These are phyloP conservation scores for Camellia lanceoleosa DNA, from an alignment of 148 eudicot genomes.

Conservation along the genomic window DNA sequence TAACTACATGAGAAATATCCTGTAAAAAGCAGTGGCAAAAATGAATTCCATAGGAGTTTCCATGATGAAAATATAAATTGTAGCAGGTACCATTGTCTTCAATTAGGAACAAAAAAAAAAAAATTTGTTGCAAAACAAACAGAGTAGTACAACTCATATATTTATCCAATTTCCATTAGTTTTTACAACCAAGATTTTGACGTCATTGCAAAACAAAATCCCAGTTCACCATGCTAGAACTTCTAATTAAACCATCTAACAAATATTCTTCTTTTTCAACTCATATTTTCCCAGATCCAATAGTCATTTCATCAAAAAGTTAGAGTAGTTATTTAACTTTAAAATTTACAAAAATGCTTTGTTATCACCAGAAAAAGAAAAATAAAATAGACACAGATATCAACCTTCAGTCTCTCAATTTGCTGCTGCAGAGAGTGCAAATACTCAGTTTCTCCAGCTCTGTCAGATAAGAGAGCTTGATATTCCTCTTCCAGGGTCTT, in stretches of 20 bases:
- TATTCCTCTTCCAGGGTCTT: slow-evolving; percentile 62
- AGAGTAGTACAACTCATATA: not conserved
- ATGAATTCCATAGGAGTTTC: not conserved
- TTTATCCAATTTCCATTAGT: not conserved
- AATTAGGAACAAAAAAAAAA: not conserved
- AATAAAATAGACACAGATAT: not conserved
- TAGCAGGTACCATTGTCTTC: slow-evolving; percentile 10
- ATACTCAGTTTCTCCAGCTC: slow-evolving; percentile 62
- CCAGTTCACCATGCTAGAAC: not conserved
- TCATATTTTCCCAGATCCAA: slow-evolving; percentile 4
- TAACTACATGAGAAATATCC: slow-evolving; percentile 61
- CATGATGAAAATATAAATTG: not conserved
- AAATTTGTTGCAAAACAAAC: not conserved
- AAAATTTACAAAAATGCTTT: not conserved
- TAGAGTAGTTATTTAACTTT: not conserved
- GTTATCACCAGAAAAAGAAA: not conserved
- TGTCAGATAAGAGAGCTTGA: slow-evolving; percentile 65
- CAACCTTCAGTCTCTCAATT: slow-evolving; percentile 59
- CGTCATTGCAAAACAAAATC: not conserved
- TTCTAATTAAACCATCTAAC: not conserved
- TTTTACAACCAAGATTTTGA: not conserved
- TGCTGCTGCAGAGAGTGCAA: slow-evolving; percentile 60
- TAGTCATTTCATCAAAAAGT: not conserved
- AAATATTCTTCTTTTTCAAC: not conserved
- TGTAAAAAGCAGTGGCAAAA: slow-evolving; percentile 20